Evolutionary conservation across 208 protist species (phyloP).

Genomic region (Acanthamoeba healyi): DNA sequence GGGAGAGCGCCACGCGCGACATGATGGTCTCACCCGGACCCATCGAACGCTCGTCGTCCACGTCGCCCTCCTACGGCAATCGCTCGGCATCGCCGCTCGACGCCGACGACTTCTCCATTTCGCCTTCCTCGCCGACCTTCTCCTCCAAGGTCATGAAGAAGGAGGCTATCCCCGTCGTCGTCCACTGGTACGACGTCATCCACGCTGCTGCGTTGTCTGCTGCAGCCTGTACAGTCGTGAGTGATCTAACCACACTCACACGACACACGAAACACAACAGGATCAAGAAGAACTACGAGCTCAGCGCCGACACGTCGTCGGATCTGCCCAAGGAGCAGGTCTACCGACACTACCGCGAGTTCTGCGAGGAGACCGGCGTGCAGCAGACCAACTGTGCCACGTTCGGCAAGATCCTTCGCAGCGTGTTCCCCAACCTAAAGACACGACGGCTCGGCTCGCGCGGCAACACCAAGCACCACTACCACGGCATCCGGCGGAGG

Average conservation of each 20-base stretch:
- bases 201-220: too few species aligned
- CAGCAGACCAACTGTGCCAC: constrained; percentile 77
- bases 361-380: constrained; percentile 25
- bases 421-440: constrained; percentile 78
- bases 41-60: background rate
- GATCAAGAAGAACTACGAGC: constrained; percentile 57
- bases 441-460: constrained; percentile 78
- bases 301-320: background rate
- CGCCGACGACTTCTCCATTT: background rate
- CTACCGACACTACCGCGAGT: constrained; percentile 55
- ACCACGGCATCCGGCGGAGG: constrained; percentile 78
- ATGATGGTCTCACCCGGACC: background rate
- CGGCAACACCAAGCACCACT: constrained; percentile 84
- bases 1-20: constrained; percentile 4
- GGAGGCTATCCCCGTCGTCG: constrained; percentile 32
- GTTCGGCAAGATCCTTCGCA: constrained; percentile 81
- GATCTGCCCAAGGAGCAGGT: constrained; percentile 55
- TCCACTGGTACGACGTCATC: too few species aligned
- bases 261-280: too few species aligned
- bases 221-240: too few species aligned
- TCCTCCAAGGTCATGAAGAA: constrained; percentile 57
- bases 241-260: too few species aligned
- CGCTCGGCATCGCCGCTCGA: background rate
- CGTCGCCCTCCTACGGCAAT: background rate
- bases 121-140: background rate